Base-by-base conservation (phyloP, 768 basidiomycete species). In the Kwoniella europaea region DNA sequence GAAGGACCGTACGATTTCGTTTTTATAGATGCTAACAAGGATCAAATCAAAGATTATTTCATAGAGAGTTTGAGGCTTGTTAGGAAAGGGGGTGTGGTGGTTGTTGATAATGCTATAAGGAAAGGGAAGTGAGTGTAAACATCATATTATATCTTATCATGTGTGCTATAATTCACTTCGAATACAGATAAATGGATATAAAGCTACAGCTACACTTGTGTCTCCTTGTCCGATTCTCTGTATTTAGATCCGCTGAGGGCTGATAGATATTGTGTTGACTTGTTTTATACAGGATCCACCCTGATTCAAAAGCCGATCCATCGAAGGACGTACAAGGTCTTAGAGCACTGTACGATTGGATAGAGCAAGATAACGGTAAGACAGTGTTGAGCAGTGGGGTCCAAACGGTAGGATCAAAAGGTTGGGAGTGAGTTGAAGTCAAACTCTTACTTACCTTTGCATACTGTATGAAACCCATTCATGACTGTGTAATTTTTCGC, bases 1-100 rank as follows among this genome's bases (percentile, higher is more conserved):
- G 72, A 76, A 50, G 55, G 71, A 43, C 75, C 72, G 1, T 91
- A 90, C 79, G 90, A 91, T 79, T 81, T 92, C 20, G 86, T 86
- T 2, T 92, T 91, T 85, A 90, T 91, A 71, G 90, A 91, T 81
- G 91, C 90, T 7, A 89, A 91, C 84, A 91, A 91, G 78, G 80
- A 83, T 4, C 85, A 85, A 52, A 89, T 89, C 71, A 65, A 85
- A 24, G 84, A 84, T 4, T 91, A 91, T 76, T 90, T 89, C 82
- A 83, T 80, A 1, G 86, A 91, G 70, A 88, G 87, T 0, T 88
- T 91, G 76, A 86, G 90, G 15, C 84, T 91, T 7, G 85, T 88
- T 0, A 85, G 87, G 60, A 86, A 86, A 53, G 88, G 89, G 13
- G 90, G 89, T 15, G 86, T 90, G 22, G 89, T 91, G 67, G 35